Conservation (phyloP, 371 early-diverging fungal species). For the Rhizopus delemar region DNA sequence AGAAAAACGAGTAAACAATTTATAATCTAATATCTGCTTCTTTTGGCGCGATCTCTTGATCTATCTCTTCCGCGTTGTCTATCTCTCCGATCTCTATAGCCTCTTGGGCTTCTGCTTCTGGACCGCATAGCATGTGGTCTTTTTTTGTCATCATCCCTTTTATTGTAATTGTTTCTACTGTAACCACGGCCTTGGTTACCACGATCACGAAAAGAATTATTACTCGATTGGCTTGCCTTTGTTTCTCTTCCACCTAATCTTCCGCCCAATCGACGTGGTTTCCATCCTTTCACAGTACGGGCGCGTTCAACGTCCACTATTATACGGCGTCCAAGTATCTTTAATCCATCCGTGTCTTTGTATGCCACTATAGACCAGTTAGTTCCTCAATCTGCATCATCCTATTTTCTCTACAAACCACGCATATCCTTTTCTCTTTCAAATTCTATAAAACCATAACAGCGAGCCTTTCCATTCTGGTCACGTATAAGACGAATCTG, state of each 20-base stretch:
- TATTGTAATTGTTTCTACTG: conserved; percentile 23
- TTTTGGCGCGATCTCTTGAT: conserved; percentile 38
- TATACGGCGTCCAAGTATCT: conserved; percentile 84
- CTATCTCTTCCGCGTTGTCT: conserved; percentile 53
- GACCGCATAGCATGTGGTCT: conserved; percentile 41
- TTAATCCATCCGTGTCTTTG: conserved; percentile 88
- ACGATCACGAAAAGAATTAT: conserved; percentile 29
- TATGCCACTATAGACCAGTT: conserved; percentile 64
- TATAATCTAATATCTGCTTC: too few relatives aligned
- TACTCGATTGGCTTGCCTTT: conserved; percentile 59
- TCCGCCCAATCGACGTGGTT: conserved; percentile 89
- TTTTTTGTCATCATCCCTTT: conserved; percentile 45
- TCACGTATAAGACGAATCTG: conserved; percentile 80
- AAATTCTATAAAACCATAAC: conserved; percentile 96
- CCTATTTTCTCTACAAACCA: conserved; percentile 34
- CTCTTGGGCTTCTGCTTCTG: conserved; percentile 44
- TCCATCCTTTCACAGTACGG: conserved; percentile 95
- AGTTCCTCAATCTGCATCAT: background rate
- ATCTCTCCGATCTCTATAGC: conserved; percentile 44
- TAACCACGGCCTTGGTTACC: conserved; percentile 29
- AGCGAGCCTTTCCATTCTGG: conserved; percentile 71
- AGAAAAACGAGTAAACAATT: too few relatives aligned
- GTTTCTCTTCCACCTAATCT: conserved; percentile 86
- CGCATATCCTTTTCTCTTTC: conserved; percentile 91
- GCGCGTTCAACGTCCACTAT: conserved; percentile 97